A percentile compares a stretch with the other conserved stretches of the same genome.
Evolutionary conservation across 1,284 basidiomycete genomes (phyloP).

Genomic region (Porogramme epimiltina): DNA sequence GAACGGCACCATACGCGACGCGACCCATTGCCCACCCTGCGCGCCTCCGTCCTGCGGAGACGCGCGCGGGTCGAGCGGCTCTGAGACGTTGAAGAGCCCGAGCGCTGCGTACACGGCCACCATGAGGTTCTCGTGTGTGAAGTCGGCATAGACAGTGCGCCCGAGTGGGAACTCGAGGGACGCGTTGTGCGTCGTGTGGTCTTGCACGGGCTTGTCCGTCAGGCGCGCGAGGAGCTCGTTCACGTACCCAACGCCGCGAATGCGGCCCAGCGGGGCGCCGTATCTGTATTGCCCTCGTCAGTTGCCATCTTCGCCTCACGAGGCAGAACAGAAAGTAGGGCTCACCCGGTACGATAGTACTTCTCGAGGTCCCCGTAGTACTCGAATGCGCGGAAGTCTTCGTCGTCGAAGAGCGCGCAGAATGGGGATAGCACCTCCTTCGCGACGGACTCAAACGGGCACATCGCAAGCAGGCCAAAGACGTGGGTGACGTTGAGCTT

Average conservation of each 20-base stretch:
- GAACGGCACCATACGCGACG: constrained; percentile 65
- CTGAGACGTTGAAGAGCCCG: constrained; percentile 57
- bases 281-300: constrained; percentile 43
- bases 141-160: constrained; percentile 69
- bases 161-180: constrained; percentile 82
- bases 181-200: constrained; percentile 74
- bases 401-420: constrained; percentile 68
- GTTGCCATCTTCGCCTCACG: neutral
- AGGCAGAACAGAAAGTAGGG: constrained; percentile 3
- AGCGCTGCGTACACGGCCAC: constrained; percentile 73
- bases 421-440: constrained; percentile 57
- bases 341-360: constrained; percentile 76
- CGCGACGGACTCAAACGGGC: constrained; percentile 74
- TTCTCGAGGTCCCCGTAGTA: constrained; percentile 78
- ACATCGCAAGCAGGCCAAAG: constrained; percentile 67
- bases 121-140: constrained; percentile 84
- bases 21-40: constrained; percentile 46
- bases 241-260: constrained; percentile 81
- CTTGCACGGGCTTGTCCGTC: constrained; percentile 56
- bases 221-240: constrained; percentile 84
- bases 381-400: constrained; percentile 66
- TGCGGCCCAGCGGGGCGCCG: constrained; percentile 64
- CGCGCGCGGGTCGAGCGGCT: constrained; percentile 41
- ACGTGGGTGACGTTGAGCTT: constrained; percentile 59
- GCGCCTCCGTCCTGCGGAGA: neutral